Evolutionary conservation across 805 yeast genomes (phyloP), one percentile per base, ranked within the genome.

Genomic region (Metschnikowia cerradonensis): DNA sequence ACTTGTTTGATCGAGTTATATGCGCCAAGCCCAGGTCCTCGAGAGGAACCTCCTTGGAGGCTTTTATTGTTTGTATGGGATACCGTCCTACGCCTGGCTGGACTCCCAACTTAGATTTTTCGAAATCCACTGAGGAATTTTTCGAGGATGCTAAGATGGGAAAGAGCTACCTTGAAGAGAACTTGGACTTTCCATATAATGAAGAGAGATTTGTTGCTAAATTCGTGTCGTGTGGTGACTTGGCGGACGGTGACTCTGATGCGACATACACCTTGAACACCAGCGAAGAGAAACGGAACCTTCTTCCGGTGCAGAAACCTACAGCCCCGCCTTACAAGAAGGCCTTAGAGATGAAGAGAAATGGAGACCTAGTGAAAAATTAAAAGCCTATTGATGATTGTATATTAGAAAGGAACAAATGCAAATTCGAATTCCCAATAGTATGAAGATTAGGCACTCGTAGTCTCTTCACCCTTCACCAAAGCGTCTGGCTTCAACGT

Each of bases 21-120:
- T 94, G 99, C 68, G 97, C 98, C 4, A 94, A 94, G 64, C 99
- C 99, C 17, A 78, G 98, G 60, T 84, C 97, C 1, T 90, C 97
- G 0, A 79, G 99, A 64, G 97, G 97, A 6, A 88, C 97, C 0
- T 90, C 97, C 0, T 70, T 94, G 42, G 99, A 94, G 66, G 88
- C 97, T 3, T 94, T 94, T 60, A 83, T 94, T 41, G 98, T 94
- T 1, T 94, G 99, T 66, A 70, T 86, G 43, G 95, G 94, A 5
- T 94, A 90, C 67, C 79, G 73, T 48, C 97, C 98, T 19, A 79
- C 96, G 43, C 72, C 77, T 1, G 87, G 90, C 1, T 92, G 97
- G 97, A 73, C 71, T 40, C 97, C 98, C 0, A 73, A 70, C 34
- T 64, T 83, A 32, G 80, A 78, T 45, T 63, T 79, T 42, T 75